phyloP scores from a whole-genome alignment of 164 flowering plant genomes.

The Euptelea pleiosperma region DNA sequence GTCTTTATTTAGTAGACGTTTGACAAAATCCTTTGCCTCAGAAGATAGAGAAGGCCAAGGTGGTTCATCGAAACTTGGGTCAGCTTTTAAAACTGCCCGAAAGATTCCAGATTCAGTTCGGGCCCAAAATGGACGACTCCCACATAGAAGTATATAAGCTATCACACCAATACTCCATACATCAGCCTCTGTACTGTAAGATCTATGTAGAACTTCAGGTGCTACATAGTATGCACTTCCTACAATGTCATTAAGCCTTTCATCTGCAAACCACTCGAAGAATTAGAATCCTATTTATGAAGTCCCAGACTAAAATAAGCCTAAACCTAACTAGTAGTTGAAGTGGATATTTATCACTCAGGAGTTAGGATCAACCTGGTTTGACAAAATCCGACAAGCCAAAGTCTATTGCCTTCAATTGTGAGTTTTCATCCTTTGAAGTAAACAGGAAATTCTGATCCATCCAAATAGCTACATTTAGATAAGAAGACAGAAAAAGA shows the following conservation, averaged over 20 bases:
- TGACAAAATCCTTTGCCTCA: constrained; percentile 90
- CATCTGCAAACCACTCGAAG: constrained; percentile 52
- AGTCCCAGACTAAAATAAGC: background rate
- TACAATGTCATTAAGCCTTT: constrained; percentile 94
- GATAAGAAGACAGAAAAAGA: constrained; percentile 8
- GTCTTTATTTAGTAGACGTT: constrained; percentile 67
- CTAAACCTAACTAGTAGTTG: background rate
- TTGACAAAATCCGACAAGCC: constrained; percentile 93
- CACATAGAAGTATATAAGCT: constrained; percentile 88
- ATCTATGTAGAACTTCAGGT: constrained; percentile 94
- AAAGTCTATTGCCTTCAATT: constrained; percentile 89
- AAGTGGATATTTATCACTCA: background rate
- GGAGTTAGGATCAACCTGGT: constrained; percentile 60
- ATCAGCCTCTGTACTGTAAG: constrained; percentile 91
- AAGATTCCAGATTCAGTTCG: constrained; percentile 95
- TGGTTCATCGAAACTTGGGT: constrained; percentile 77
- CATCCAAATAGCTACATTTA: constrained; percentile 23
- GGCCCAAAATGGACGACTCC: constrained; percentile 99
- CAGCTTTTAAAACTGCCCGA: constrained; percentile 81
- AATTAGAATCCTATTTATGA: constrained; percentile 8
- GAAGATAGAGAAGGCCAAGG: constrained; percentile 86
- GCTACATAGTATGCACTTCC: constrained; percentile 99
- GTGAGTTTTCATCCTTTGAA: constrained; percentile 73
- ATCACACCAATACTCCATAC: constrained; percentile 98
- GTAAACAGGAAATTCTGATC: constrained; percentile 82